Conservation (phyloP, 345 rosid genomes). For the Populus euphratica region DNA sequence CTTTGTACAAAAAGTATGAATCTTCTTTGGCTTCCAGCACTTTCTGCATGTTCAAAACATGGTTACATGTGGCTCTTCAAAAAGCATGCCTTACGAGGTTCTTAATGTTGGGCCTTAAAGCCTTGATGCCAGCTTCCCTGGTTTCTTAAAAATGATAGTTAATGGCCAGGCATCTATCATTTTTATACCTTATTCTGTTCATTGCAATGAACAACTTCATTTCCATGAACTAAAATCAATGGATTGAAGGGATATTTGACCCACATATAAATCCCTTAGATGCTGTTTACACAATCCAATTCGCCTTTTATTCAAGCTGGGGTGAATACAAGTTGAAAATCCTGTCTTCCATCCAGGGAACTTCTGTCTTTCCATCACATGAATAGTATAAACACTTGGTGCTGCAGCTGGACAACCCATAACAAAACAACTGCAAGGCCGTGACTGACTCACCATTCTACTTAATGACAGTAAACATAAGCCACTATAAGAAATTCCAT, state of each 20-base stretch:
- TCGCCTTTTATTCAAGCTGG: slow-evolving; percentile 74
- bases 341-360: slow-evolving; percentile 97
- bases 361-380: slow-evolving; percentile 89
- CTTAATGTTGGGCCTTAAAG: neutral
- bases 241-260: slow-evolving; percentile 76
- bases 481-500: slow-evolving; percentile 64
- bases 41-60: too few relatives aligned
- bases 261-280: slow-evolving; percentile 61
- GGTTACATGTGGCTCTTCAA: neutral
- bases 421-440: slow-evolving; percentile 78
- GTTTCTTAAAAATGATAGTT: slow-evolving; percentile 1
- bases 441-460: slow-evolving; percentile 60
- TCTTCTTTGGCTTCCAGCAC: too few relatives aligned
- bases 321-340: slow-evolving; percentile 72
- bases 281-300: slow-evolving; percentile 76
- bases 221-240: slow-evolving; percentile 74
- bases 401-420: slow-evolving; percentile 66
- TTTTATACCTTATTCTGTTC: neutral
- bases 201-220: slow-evolving; percentile 14
- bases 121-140: neutral
- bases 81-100: neutral
- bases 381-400: slow-evolving; percentile 64
- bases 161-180: neutral
- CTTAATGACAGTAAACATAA: slow-evolving; percentile 65
- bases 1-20: too few relatives aligned